Percentiles rank a stretch among this genome's conserved stretches.
These are phyloP conservation scores for Tilletiaria anomala DNA, from an alignment of 1,284 basidiomycete genomes.

Conservation along the genomic window DNA sequence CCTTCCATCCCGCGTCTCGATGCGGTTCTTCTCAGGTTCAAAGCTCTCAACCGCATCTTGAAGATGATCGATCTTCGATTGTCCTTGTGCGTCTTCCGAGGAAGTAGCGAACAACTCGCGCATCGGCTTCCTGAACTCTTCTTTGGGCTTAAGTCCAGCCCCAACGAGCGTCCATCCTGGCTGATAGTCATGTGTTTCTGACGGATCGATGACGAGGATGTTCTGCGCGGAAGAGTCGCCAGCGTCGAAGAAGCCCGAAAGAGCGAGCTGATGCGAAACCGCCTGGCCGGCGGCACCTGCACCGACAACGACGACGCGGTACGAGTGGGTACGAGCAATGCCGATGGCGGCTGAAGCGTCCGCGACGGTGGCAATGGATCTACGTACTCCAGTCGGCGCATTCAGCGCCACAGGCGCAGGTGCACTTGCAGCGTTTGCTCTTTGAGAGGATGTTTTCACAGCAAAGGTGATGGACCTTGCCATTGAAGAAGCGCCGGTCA, in stretches of 20 bases:
- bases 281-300: slow-evolving; percentile 40
- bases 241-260: slow-evolving; percentile 13
- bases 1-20: slow-evolving; percentile 57
- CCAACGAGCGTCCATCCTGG: slow-evolving; percentile 73
- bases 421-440: too few relatives aligned
- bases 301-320: slow-evolving; percentile 39
- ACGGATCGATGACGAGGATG: slow-evolving; percentile 29
- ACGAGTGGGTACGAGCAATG: not conserved
- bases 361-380: too few relatives aligned
- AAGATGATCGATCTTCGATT: not conserved
- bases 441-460: too few relatives aligned
- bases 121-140: slow-evolving; percentile 58
- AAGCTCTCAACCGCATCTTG: not conserved
- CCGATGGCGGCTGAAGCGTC: too few relatives aligned
- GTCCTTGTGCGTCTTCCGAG: not conserved
- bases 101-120: slow-evolving; percentile 2
- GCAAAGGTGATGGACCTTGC: too few relatives aligned
- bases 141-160: slow-evolving; percentile 55
- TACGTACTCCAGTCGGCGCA: too few relatives aligned
- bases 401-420: too few relatives aligned
- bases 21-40: slow-evolving; percentile 51
- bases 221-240: slow-evolving; percentile 7
- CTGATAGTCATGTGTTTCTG: slow-evolving; percentile 31
- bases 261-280: slow-evolving; percentile 48
- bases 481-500: too few relatives aligned